These are phyloP conservation scores for Alternaria triticina DNA, from an alignment of 2,329 filamentous ascomycete genomes.

Conservation along the genomic window DNA sequence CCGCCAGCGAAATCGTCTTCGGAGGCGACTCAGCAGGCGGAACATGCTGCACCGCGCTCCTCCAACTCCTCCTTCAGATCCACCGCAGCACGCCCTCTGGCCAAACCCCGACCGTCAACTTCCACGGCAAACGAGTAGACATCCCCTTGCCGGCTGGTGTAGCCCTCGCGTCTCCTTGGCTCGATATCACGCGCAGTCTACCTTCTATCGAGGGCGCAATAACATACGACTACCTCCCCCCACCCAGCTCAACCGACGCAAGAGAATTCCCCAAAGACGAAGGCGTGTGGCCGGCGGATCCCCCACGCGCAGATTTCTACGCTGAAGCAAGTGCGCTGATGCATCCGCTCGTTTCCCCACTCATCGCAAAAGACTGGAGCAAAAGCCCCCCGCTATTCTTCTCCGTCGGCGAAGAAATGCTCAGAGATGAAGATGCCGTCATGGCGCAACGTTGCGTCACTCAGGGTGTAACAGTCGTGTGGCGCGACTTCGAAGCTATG, in stretches of 20 bases:
- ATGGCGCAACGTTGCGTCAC: slow-evolving; percentile 62
- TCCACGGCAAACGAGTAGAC: slow-evolving; percentile 64
- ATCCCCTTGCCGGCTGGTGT: slow-evolving; percentile 72
- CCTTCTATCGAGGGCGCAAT: slow-evolving; percentile 62
- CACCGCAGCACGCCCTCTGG: slow-evolving; percentile 51
- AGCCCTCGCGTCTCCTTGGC: slow-evolving; percentile 70
- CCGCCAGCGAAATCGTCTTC: slow-evolving; percentile 71
- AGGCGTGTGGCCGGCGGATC: slow-evolving; percentile 52
- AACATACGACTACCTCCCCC: slow-evolving; percentile 69
- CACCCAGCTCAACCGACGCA: slow-evolving; percentile 47
- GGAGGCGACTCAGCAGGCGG: slow-evolving; percentile 79
- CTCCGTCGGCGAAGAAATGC: slow-evolving; percentile 72
- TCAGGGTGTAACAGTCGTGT: slow-evolving; percentile 67
- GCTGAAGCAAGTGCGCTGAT: slow-evolving; percentile 52
- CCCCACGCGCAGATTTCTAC: slow-evolving; percentile 57
- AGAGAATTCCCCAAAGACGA: slow-evolving; percentile 56
- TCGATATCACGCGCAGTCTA: slow-evolving; percentile 70
- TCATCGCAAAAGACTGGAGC: slow-evolving; percentile 66
- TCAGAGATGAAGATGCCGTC: slow-evolving; percentile 70
- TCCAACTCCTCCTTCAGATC: slow-evolving; percentile 73
- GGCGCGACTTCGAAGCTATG: slow-evolving; percentile 80
- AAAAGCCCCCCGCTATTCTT: slow-evolving; percentile 71
- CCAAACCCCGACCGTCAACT: slow-evolving; percentile 58
- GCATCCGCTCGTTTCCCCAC: slow-evolving; percentile 73
- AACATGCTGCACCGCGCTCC: slow-evolving; percentile 69